phyloP scores from a whole-genome alignment of 352 stramenopile genomes.

The Phytophthora aleatoria region DNA sequence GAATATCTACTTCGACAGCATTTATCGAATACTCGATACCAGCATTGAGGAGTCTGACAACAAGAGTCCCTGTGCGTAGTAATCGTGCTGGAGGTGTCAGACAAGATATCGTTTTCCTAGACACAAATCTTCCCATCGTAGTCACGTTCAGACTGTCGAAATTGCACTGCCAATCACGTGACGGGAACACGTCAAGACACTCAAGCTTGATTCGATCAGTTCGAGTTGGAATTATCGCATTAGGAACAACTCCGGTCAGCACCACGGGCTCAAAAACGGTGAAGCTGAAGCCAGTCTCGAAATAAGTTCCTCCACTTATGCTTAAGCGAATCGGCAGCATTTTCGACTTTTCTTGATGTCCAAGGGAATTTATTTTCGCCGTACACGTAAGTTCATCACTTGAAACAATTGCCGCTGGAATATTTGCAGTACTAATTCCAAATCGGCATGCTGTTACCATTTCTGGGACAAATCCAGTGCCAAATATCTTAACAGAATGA shows the following conservation, averaged over 20 bases:
- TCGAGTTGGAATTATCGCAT: constrained; percentile 28
- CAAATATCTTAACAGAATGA: constrained; percentile 26
- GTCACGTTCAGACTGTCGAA: constrained; percentile 38
- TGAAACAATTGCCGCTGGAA: constrained; percentile 26
- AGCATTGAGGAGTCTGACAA: constrained; percentile 23
- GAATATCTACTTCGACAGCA: constrained; percentile 31
- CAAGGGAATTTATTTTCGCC: constrained; percentile 19
- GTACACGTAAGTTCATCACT: constrained; percentile 19
- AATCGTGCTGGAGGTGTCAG: constrained; percentile 3
- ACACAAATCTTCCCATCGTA: constrained; percentile 32
- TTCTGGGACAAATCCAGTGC: constrained; percentile 24
- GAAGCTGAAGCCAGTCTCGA: constrained; percentile 43
- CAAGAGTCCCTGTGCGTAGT: constrained; percentile 18
- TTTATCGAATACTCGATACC: constrained; percentile 34
- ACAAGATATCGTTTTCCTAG: constrained; percentile 28
- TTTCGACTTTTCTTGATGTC: background rate
- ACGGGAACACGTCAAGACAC: constrained; percentile 24
- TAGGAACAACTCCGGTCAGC: constrained; percentile 25
- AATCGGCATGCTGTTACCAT: constrained; percentile 36
- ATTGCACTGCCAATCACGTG: constrained; percentile 30
- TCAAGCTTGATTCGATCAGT: constrained; percentile 33
- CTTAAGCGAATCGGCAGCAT: constrained; percentile 36
- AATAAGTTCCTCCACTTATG: constrained; percentile 31
- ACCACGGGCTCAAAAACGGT: constrained; percentile 28
- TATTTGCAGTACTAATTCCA: constrained; percentile 16